Conservation (phyloP, 2,329 filamentous ascomycete genomes). For the Claviceps cyperi region DNA sequence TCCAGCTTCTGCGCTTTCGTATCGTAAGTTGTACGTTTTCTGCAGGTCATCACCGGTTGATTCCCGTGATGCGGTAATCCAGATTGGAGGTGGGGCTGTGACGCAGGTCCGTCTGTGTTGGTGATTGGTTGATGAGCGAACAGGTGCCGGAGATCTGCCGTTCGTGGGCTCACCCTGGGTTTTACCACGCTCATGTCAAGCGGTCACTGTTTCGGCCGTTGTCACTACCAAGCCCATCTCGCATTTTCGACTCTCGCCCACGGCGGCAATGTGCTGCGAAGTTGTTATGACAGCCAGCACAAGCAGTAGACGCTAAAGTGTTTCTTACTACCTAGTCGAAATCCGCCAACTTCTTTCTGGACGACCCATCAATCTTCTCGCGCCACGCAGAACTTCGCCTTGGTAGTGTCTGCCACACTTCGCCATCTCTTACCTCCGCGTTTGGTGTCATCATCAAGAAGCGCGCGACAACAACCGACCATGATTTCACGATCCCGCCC, state of each 20-base stretch:
- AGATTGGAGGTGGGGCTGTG: neutral
- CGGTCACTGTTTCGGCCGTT: conserved; percentile 1
- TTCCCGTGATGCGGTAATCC: no score
- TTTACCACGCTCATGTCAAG: neutral
- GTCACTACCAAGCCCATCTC: conserved; percentile 17
- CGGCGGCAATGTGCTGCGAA: conserved; percentile 20
- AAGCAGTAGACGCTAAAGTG: conserved; percentile 4
- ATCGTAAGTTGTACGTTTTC: neutral
- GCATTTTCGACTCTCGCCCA: conserved; percentile 11
- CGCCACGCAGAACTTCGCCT: neutral
- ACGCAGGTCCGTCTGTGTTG: neutral
- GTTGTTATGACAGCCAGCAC: conserved; percentile 9
- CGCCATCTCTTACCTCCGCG: conserved; percentile 5
- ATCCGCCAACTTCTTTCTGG: neutral
- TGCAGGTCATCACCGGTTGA: neutral
- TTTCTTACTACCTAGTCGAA: no score
- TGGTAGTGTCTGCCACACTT: neutral
- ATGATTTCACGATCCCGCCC: conserved; percentile 29
- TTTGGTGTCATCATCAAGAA: neutral
- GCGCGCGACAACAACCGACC: conserved; percentile 6
- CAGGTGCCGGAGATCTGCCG: conserved; percentile 15
- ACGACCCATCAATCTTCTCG: neutral
- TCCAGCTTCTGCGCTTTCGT: neutral
- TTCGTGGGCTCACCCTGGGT: conserved; percentile 15
- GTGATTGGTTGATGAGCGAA: no score